Percentiles rank a stretch among this genome's conserved stretches.
These are phyloP conservation scores for Paecilomyces sp. DNA, from an alignment of 2,329 filamentous ascomycete genomes.

Conservation along the genomic window DNA sequence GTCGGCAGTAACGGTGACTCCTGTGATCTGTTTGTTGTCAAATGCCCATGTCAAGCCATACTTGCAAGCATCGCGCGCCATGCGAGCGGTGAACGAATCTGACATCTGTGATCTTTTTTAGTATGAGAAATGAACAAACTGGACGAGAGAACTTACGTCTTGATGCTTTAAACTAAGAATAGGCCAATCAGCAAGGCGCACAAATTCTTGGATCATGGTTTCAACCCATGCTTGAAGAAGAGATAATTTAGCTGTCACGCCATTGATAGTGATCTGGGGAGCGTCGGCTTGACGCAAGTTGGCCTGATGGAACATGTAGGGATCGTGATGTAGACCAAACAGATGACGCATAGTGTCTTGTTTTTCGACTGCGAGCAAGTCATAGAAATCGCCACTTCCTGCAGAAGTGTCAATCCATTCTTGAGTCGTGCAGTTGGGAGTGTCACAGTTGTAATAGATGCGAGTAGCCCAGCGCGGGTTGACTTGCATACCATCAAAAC, in stretches of 20 bases:
- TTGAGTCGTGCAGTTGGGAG: constrained; percentile 47
- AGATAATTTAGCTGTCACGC: constrained; percentile 40
- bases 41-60: constrained; percentile 44
- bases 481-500: constrained; percentile 49
- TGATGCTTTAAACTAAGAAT: constrained; percentile 51
- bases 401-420: constrained; percentile 57
- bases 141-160: constrained; percentile 30
- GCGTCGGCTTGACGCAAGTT: constrained; percentile 50
- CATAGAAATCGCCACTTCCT: constrained; percentile 46
- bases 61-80: constrained; percentile 46
- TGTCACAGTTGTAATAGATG: constrained; percentile 60
- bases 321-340: constrained; percentile 48
- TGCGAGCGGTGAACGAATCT: constrained; percentile 45
- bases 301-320: constrained; percentile 60
- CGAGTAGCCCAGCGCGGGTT: constrained; percentile 55
- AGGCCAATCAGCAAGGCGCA: constrained; percentile 48
- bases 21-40: constrained; percentile 39
- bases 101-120: constrained; percentile 28
- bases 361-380: constrained; percentile 46
- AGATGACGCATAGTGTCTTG: constrained; percentile 51
- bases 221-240: constrained; percentile 54
- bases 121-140: background rate
- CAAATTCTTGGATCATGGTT: constrained; percentile 46
- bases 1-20: constrained; percentile 43
- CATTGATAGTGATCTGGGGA: constrained; percentile 42